Evolutionary conservation across 2,329 filamentous ascomycete genomes (phyloP).

Genomic region (Orbilia oligospora): DNA sequence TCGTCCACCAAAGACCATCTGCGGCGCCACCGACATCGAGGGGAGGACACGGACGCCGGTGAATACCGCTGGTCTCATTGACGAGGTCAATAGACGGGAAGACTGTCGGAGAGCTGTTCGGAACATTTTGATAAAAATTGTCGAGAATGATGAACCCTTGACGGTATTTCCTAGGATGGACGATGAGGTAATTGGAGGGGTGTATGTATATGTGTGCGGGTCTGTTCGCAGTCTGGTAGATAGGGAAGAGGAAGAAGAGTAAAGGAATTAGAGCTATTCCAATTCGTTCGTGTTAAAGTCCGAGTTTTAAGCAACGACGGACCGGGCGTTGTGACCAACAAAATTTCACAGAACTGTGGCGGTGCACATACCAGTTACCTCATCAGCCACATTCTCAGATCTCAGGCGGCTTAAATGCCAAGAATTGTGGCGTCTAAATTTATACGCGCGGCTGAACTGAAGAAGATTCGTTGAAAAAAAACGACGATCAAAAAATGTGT

Average conservation of each 20-base stretch:
- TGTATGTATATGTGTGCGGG: not conserved
- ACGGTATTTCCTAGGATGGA: not conserved
- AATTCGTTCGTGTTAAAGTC: conserved; percentile 42
- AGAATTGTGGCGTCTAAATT: conserved; percentile 5
- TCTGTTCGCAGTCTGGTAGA: not conserved
- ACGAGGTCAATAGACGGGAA: conserved; percentile 72
- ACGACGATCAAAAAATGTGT: conserved; percentile 20
- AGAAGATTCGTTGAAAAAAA: too few species aligned
- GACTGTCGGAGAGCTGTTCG: conserved; percentile 87
- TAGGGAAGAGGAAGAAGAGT: conserved; percentile 2
- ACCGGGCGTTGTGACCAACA: conserved; percentile 4
- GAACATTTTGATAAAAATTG: conserved; percentile 78
- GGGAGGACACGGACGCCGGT: conserved; percentile 73
- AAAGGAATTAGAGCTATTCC: conserved; percentile 32
- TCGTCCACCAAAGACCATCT: conserved; percentile 77
- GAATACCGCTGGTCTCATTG: conserved; percentile 72
- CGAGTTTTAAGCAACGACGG: conserved; percentile 24
- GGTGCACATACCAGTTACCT: not conserved
- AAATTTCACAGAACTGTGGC: conserved; percentile 14
- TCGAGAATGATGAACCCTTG: not conserved
- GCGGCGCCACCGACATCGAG: conserved; percentile 30
- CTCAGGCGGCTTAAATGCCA: not conserved
- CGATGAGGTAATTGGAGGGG: conserved; percentile 21
- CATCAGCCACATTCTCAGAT: not conserved
- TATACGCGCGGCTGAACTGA: conserved; percentile 23